Percentiles rank a stretch among this genome's conserved stretches.
Evolutionary conservation across 345 rosid species (phyloP).

Genomic region (Eucalyptus regnans): DNA sequence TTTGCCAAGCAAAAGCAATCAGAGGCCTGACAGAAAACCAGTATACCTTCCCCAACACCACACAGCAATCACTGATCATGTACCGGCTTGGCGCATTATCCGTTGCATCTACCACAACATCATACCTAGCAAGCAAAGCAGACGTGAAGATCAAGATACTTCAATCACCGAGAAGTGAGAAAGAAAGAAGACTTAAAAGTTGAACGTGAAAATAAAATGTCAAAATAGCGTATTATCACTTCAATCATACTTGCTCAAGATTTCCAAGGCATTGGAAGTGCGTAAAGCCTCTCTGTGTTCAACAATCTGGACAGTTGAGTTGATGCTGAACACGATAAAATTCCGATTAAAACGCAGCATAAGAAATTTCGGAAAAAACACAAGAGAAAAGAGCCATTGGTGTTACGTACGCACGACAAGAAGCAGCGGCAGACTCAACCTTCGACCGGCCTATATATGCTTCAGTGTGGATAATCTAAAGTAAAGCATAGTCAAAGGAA

Average conservation of each 20-base stretch:
- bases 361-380: neutral
- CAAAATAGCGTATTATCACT: neutral
- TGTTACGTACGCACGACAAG: slow-evolving; percentile 68
- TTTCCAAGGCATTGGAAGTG: slow-evolving; percentile 83
- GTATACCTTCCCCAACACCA: slow-evolving; percentile 74
- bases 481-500: neutral
- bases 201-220: neutral
- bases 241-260: slow-evolving; percentile 80
- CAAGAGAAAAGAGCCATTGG: neutral
- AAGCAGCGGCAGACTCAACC: slow-evolving; percentile 86
- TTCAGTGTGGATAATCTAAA: slow-evolving; percentile 91
- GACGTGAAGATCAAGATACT: slow-evolving; percentile 19
- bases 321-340: slow-evolving; percentile 29
- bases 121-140: slow-evolving; percentile 42
- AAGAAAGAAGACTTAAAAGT: neutral
- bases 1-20: neutral
- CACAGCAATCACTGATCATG: slow-evolving; percentile 97
- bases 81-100: slow-evolving; percentile 98
- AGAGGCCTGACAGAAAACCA: neutral
- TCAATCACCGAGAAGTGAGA: neutral
- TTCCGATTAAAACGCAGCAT: neutral
- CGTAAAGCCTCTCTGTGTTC: slow-evolving; percentile 75
- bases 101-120: slow-evolving; percentile 78
- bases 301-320: slow-evolving; percentile 58
- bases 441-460: slow-evolving; percentile 78